Evolutionary conservation across 345 rosid genomes (phyloP).

Genomic region (Brassica carinata): DNA sequence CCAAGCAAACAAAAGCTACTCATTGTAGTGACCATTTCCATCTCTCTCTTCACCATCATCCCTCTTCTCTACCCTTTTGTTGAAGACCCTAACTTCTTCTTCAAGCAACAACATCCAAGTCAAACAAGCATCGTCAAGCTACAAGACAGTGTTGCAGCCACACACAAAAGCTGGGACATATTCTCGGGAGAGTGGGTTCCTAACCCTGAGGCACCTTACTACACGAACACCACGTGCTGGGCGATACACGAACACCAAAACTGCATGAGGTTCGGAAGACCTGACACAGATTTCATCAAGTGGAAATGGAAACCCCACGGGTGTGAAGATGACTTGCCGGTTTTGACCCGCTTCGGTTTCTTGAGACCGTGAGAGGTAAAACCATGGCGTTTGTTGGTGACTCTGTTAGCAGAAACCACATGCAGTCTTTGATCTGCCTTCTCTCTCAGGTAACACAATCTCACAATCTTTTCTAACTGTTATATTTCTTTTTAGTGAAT

Average conservation of each 20-base stretch:
- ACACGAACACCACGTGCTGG: slow-evolving; percentile 87
- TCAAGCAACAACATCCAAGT: slow-evolving; percentile 37
- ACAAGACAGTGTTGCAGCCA: slow-evolving; percentile 9
- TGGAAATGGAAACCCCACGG: slow-evolving; percentile 92
- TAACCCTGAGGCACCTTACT: slow-evolving; percentile 73
- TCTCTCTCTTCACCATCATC: slow-evolving; percentile 35
- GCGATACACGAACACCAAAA: slow-evolving; percentile 97
- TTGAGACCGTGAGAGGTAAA: slow-evolving; percentile 69
- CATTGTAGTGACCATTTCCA: slow-evolving; percentile 33
- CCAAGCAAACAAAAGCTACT: slow-evolving; percentile 40
- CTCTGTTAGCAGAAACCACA: slow-evolving; percentile 85
- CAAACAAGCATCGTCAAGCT: slow-evolving; percentile 29
- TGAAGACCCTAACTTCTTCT: slow-evolving; percentile 44
- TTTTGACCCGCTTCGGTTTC: slow-evolving; percentile 72
- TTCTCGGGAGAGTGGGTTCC: slow-evolving; percentile 87
- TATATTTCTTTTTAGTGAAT: neutral
- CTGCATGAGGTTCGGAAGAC: slow-evolving; percentile 88
- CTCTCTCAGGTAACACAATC: slow-evolving; percentile 65
- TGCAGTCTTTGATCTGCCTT: slow-evolving; percentile 96
- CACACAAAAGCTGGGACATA: slow-evolving; percentile 51
- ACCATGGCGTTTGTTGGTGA: slow-evolving; percentile 90
- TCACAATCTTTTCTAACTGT: neutral
- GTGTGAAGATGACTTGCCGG: slow-evolving; percentile 55
- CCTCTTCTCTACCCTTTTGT: slow-evolving; percentile 41
- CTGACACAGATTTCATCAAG: slow-evolving; percentile 65